Percentiles rank a stretch among this genome's conserved stretches.
Evolutionary conservation across 1,284 basidiomycete genomes (phyloP).

Genomic region (Boletus sp.): DNA sequence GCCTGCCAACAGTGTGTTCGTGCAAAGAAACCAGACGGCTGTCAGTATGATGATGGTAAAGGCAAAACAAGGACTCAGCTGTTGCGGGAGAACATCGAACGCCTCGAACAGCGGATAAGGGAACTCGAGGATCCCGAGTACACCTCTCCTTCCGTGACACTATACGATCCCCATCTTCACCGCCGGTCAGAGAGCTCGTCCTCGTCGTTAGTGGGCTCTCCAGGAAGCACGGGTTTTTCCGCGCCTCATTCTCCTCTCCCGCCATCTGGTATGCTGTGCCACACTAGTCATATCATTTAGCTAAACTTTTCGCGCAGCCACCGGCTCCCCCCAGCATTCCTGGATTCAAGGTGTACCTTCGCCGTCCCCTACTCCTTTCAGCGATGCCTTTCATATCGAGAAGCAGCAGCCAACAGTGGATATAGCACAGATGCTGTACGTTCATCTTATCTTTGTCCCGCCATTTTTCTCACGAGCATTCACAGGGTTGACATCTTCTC

Average conservation of each 20-base stretch:
- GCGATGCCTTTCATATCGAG: constrained; percentile 46
- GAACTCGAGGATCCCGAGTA: constrained; percentile 61
- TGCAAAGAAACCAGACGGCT: constrained; percentile 55
- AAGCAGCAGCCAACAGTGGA: constrained; percentile 54
- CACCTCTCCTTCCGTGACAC: constrained; percentile 46
- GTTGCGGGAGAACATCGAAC: constrained; percentile 54
- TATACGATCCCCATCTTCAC: constrained; percentile 51
- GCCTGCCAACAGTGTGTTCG: constrained; percentile 58
- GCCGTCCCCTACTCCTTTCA: constrained; percentile 47
- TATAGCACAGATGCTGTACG: constrained; percentile 63
- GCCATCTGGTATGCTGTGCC: constrained; percentile 42
- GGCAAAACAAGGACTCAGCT: constrained; percentile 62
- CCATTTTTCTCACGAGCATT: constrained; percentile 14
- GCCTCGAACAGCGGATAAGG: constrained; percentile 51
- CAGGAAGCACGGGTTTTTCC: constrained; percentile 53
- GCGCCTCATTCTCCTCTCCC: constrained; percentile 59
- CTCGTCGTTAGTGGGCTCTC: constrained; percentile 57
- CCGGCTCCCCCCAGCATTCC: constrained; percentile 28
- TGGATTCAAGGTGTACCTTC: constrained; percentile 39
- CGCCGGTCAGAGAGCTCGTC: constrained; percentile 57
- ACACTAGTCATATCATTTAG: constrained; percentile 24
- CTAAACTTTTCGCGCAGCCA: constrained; percentile 18
- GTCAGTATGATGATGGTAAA: constrained; percentile 63
- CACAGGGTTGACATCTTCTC: constrained; percentile 67
- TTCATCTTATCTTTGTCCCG: constrained; percentile 13